Base-by-base conservation (phyloP, 2,329 filamentous ascomycete species). In the Teratosphaeria pseudoeucalypti region DNA sequence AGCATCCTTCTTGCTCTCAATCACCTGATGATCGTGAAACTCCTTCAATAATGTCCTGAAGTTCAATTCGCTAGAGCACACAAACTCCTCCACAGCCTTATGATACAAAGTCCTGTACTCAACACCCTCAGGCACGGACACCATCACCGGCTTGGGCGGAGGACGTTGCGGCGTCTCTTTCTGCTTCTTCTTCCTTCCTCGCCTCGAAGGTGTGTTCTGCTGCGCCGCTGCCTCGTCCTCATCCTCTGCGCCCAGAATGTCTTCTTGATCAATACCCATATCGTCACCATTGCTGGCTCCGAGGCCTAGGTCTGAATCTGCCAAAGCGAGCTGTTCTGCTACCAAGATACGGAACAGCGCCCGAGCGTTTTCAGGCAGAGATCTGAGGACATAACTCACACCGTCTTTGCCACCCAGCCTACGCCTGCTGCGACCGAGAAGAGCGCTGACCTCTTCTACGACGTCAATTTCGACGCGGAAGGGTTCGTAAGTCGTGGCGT, bases 11-110 rank as follows among this genome's bases (percentile, higher is more conserved):
- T 86, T 84, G 62, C 89, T 95, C 58, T 90, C 90, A 63, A 99
- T 88, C 85, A 99, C 97, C 70, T 96, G 90, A 77, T 99, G 94
- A 69, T 99, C 94, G 71, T 96, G 90, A 73, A 99, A 94, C 82
- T 99, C 94, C 76, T 97, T 97, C 63, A 99, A 75, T 71, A 99
- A 73, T 29, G 92, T 96, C 62, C 94, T 82, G 77, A 97, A 97
- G 63, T 90, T 91, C 82, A 97, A 91, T 76, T 97, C 94, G 61
- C 89, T 96, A 67, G 89, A 94, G 73, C 92, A 96, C 56, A 99
- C 94, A 73, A 99, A 97, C 70, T 96, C 91, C 75, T 96, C 92
- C 5, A 92, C 88, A 2, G 94, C 92, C 77, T 96, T 96, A 72
- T 95, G 91, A 71, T 97, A 99, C 64, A 99, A 74, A 66, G 90